These are phyloP conservation scores for Penicillium glabrum DNA, from an alignment of 2,329 filamentous ascomycete genomes.

Conservation along the genomic window DNA sequence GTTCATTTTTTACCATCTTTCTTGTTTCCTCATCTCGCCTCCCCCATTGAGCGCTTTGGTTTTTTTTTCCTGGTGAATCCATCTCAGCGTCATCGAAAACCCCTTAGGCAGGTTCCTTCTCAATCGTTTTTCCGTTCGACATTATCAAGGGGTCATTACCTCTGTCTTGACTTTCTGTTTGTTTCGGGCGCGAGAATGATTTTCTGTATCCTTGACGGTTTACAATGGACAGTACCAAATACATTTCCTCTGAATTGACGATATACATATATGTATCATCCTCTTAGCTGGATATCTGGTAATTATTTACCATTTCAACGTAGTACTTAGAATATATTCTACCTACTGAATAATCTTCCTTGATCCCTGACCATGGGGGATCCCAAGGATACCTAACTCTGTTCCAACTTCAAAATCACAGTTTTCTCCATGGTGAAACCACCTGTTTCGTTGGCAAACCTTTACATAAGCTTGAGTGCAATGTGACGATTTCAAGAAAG, in stretches of 20 bases:
- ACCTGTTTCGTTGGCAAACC: not conserved
- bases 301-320: not conserved
- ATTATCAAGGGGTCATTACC: slow-evolving; percentile 23
- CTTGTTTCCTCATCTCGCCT: slow-evolving; percentile 16
- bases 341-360: not conserved
- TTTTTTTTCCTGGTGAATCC: slow-evolving; percentile 26
- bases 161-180: slow-evolving; percentile 10
- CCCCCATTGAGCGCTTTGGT: slow-evolving; percentile 32
- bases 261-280: not conserved
- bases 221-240: slow-evolving; percentile 18
- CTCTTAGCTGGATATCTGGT: not conserved
- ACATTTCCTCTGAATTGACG: slow-evolving; percentile 2
- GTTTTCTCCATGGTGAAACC: no score
- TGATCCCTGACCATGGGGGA: not conserved
- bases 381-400: not conserved
- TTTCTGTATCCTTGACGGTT: slow-evolving; percentile 18
- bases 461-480: not conserved
- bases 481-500: slow-evolving; percentile 10
- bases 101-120: slow-evolving; percentile 33
- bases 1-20: slow-evolving; percentile 5
- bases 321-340: not conserved
- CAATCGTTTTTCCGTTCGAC: slow-evolving; percentile 15
- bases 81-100: slow-evolving; percentile 28
- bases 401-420: not conserved
- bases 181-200: slow-evolving; percentile 8